phyloP scores from a whole-genome alignment of 345 rosid genomes.

The Salix udensis region DNA sequence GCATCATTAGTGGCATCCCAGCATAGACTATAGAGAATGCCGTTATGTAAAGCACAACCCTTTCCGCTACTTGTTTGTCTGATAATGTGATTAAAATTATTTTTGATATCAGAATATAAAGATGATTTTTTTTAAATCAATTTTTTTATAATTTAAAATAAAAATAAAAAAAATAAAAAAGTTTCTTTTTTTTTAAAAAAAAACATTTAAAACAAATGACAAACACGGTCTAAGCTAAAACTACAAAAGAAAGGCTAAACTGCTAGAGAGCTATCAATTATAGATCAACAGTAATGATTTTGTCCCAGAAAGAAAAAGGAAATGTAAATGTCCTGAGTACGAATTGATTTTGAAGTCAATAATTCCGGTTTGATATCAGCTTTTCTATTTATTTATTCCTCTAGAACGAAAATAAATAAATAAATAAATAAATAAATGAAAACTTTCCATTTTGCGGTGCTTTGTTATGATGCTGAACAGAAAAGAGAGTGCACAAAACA shows the following conservation, averaged over 20 bases:
- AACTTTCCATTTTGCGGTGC: neutral
- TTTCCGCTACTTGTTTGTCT: neutral
- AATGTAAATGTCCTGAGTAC: neutral
- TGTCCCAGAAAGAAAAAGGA: neutral
- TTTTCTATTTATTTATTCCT: neutral
- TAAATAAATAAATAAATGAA: neutral
- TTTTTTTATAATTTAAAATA: too few relatives aligned
- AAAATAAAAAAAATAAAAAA: too few relatives aligned
- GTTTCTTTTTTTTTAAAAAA: too few relatives aligned
- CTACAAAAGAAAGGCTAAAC: too few relatives aligned
- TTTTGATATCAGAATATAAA: too few relatives aligned
- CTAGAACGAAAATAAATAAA: neutral
- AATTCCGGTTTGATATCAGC: neutral
- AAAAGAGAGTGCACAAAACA: neutral
- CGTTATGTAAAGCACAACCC: neutral
- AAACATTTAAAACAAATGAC: too few relatives aligned
- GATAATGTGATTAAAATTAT: too few relatives aligned
- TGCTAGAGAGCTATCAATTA: neutral
- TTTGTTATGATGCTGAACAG: neutral
- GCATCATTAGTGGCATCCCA: slow-evolving; percentile 18
- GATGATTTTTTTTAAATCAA: too few relatives aligned
- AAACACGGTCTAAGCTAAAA: too few relatives aligned
- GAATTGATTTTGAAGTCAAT: neutral
- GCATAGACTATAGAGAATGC: slow-evolving; percentile 9
- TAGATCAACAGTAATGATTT: neutral